Evolutionary conservation across 257 asterid genomes (phyloP).

Genomic region (Rehmannia glutinosa): DNA sequence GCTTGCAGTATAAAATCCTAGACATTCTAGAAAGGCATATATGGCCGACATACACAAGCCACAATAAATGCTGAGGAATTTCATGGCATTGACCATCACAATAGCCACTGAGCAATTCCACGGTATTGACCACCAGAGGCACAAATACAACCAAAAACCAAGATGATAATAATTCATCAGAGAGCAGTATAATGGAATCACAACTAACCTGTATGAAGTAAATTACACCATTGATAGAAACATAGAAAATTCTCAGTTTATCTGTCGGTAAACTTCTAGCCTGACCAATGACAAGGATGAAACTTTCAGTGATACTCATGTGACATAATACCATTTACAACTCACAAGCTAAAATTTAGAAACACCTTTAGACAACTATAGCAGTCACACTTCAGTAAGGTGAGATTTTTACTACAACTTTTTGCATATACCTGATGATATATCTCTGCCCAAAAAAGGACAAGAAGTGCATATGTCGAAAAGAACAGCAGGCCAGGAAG

Average conservation of each 20-base stretch:
- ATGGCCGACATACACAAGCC: too few relatives aligned
- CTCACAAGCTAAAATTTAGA: conserved; percentile 15
- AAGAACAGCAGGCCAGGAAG: conserved; percentile 91
- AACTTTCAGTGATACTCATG: conserved; percentile 21
- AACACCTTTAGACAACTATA: not conserved
- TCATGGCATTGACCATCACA: too few relatives aligned
- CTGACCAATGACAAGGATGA: conserved; percentile 42
- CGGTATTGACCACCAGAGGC: not conserved
- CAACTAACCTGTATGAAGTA: conserved; percentile 70
- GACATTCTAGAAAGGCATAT: not conserved
- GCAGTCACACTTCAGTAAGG: not conserved
- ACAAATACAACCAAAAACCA: conserved; percentile 3
- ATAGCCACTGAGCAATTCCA: too few relatives aligned
- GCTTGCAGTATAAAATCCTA: not conserved
- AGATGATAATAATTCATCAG: not conserved
- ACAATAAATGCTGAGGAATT: too few relatives aligned
- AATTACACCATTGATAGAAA: conserved; percentile 56
- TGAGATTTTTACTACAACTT: conserved; percentile 2
- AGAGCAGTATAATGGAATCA: too few relatives aligned
- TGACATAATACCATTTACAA: conserved; percentile 11
- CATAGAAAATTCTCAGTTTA: conserved; percentile 64
- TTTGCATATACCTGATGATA: conserved; percentile 78
- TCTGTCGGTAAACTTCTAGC: conserved; percentile 91
- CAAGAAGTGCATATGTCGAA: conserved; percentile 91
- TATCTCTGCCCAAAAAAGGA: conserved; percentile 97